These are phyloP conservation scores for Suillus placidus DNA, from an alignment of 768 basidiomycete species.

Conservation along the genomic window DNA sequence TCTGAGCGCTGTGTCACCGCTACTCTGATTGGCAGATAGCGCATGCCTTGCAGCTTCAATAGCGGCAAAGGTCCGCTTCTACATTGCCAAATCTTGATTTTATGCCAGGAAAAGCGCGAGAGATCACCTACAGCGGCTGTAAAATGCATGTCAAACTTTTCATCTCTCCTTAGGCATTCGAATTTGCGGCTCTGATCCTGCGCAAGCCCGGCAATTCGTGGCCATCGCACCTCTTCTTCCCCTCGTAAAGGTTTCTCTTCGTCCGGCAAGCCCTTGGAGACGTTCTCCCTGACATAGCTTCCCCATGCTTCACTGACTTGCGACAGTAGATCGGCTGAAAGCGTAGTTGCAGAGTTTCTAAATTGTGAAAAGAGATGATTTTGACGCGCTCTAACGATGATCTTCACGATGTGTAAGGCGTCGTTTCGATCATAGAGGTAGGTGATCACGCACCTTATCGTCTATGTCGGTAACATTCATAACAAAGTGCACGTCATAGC, in stretches of 20 bases:
- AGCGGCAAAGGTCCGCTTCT: constrained; percentile 58
- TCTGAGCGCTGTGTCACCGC: constrained; percentile 47
- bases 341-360: constrained; percentile 49
- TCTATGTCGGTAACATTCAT: constrained; percentile 99
- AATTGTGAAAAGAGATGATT: constrained; percentile 71
- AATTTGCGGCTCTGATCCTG: constrained; percentile 66
- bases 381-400: constrained; percentile 89
- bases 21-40: constrained; percentile 44
- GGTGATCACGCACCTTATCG: constrained; percentile 73
- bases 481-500: constrained; percentile 96
- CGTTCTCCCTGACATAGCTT: constrained; percentile 60
- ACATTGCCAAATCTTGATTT: constrained; percentile 20
- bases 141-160: constrained; percentile 93
- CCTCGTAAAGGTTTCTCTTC: constrained; percentile 50
- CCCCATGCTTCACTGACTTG: constrained; percentile 67
- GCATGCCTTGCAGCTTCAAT: constrained; percentile 50
- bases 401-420: constrained; percentile 51
- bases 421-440: constrained; percentile 4
- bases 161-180: constrained; percentile 75
- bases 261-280: constrained; percentile 65
- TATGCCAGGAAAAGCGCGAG: constrained; percentile 15
- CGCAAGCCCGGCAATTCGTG: constrained; percentile 49
- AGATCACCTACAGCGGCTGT: constrained; percentile 64
- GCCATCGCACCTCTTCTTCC: constrained; percentile 57
- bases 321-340: constrained; percentile 61